phyloP scores from a whole-genome alignment of 2,329 filamentous ascomycete genomes.

The Escovopsis weberi region DNA sequence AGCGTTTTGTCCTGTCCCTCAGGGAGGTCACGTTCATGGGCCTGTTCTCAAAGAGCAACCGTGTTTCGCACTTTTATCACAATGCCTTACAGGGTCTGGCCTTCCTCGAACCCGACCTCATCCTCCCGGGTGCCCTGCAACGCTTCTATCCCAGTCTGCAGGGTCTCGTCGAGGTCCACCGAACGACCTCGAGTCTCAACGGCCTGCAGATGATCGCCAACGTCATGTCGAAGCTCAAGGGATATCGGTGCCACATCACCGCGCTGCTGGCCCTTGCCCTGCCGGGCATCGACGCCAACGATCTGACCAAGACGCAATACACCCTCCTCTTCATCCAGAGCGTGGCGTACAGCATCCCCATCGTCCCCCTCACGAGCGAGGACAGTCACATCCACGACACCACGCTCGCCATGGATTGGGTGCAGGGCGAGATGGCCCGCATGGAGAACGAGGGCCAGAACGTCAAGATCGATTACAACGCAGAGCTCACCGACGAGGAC shows the following conservation, averaged over 20 bases:
- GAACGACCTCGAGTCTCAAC: conserved; percentile 85
- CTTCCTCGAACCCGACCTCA: conserved; percentile 79
- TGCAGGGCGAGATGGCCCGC: conserved; percentile 83
- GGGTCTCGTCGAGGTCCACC: conserved; percentile 90
- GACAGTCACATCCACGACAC: conserved; percentile 56
- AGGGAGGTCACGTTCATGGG: conserved; percentile 97
- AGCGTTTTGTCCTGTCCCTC: conserved; percentile 75
- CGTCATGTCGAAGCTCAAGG: conserved; percentile 82
- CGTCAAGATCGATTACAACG: conserved; percentile 71
- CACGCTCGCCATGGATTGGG: conserved; percentile 76
- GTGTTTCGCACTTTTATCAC: conserved; percentile 82
- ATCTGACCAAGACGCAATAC: conserved; percentile 90
- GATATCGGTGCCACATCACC: conserved; percentile 93
- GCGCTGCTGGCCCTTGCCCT: conserved; percentile 83
- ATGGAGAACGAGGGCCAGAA: conserved; percentile 81
- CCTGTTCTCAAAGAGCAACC: conserved; percentile 88
- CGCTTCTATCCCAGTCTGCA: conserved; percentile 95
- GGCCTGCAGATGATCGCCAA: conserved; percentile 85
- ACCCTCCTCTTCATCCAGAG: conserved; percentile 91
- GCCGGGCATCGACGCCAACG: conserved; percentile 94
- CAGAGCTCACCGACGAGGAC: conserved; percentile 69
- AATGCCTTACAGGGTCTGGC: conserved; percentile 80
- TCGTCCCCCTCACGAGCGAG: conserved; percentile 54
- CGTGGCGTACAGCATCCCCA: conserved; percentile 90
- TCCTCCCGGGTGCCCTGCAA: conserved; percentile 84